Base-by-base conservation (phyloP, 129 eudicot genomes). In the Glebionis coronaria region DNA sequence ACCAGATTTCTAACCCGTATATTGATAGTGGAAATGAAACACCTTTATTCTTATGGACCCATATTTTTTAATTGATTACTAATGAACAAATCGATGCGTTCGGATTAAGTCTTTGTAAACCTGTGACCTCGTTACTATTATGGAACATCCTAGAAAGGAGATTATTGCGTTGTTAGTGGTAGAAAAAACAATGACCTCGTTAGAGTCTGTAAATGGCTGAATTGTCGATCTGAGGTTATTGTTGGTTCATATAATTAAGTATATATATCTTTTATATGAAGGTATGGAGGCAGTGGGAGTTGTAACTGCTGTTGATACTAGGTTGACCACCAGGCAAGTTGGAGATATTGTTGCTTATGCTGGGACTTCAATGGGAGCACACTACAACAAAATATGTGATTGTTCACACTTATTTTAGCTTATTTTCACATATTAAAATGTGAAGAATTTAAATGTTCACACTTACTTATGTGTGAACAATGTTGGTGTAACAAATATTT, bases 231-330 rank as follows among this genome's bases (percentile, higher is more conserved):
- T 65, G 6, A 28, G n/a, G 23, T n/a, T 14, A 27, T 9, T 15
- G 5, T 65, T 35, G 6, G 1, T n/a, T 3, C 9, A 14, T 19
- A 65, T 4, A 50, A 63, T 49, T 29, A 15, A 44, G 73, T 6
- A 12, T 16, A 63, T 23, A n/a, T 20, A 18, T 29, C 16, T 20
- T 60, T 55, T 16, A 21, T 5, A 9, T 70, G 79, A 83, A 90
- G 97, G 96, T 70, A 74, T 88, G 88, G 97, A 91, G 88, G 97
- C 94, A 46, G 97, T 71, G 38, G 96, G 97, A 20, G 88, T 78
- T 57, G 96, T 91, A 27, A 83, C 68, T 63, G 90, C 96, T 51
- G 96, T 91, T 44, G 97, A 96, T 73, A 94, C 95, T 20, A 96
- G 96, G 31, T 69, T 83, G 58, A 85, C 88, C 9, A 88, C 86